Evolutionary conservation across 495 filamentous ascomycete species (phyloP).

Genomic region (Chaetomium fimeti): DNA sequence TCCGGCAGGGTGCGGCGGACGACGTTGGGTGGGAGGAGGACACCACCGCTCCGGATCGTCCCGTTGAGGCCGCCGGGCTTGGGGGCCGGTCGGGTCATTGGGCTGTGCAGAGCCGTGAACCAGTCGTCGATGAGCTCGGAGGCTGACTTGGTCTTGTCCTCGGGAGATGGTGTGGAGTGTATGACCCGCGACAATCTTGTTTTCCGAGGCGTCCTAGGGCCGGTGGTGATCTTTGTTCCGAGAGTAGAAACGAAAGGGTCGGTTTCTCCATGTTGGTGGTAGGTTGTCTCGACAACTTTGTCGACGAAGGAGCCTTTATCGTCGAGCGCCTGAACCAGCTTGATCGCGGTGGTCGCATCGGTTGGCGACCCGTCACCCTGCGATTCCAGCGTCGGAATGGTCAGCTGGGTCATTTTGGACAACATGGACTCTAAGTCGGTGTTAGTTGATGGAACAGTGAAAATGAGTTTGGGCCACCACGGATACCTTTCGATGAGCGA

Average conservation of each 20-base stretch:
- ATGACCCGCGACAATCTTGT: neutral
- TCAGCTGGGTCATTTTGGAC: conserved; percentile 43
- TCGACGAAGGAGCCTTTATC: neutral
- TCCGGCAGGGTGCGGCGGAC: neutral
- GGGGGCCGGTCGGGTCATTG: neutral
- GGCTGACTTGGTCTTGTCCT: neutral
- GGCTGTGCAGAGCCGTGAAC: neutral
- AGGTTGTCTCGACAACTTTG: neutral
- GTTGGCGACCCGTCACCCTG: neutral
- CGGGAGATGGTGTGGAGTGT: neutral
- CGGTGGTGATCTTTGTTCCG: conserved; percentile 16
- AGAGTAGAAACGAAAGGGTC: too few relatives aligned
- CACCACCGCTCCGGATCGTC: neutral
- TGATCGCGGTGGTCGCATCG: neutral
- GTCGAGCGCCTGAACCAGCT: conserved; percentile 2
- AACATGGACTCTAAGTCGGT: conserved; percentile 40
- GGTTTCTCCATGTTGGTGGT: neutral
- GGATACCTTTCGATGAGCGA: conserved; percentile 27
- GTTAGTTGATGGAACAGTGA: conserved; percentile 3
- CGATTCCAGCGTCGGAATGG: conserved; percentile 29
- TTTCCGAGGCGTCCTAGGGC: neutral
- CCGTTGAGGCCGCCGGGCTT: neutral
- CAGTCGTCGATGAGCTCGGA: conserved; percentile 9
- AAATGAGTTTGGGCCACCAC: neutral
- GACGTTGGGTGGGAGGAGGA: conserved; percentile 2